Evolutionary conservation across 2,329 filamentous ascomycete genomes (phyloP), one percentile per base, ranked within the genome.

Genomic region (Botrytis paeoniae): DNA sequence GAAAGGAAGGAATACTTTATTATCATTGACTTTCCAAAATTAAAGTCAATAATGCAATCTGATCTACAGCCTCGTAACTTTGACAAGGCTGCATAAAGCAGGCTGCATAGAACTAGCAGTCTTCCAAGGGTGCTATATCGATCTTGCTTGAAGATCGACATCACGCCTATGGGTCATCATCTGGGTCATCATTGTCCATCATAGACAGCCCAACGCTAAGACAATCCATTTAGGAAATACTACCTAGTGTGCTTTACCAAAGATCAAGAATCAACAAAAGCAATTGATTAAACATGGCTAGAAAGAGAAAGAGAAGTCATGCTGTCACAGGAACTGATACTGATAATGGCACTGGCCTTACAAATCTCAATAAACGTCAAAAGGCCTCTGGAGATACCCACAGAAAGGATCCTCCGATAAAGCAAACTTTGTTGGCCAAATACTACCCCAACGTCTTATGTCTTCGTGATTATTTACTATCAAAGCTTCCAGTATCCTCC

Each of bases 401-500:
- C 20, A 74, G 57, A 12, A 75, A 75, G 64, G 76, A 76, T 51
- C 63, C 75, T 14, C 65, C 79, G 9, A 78, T 84, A 71, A 81
- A 83, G 73, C 90, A 93, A 79, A 88, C 89, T 71, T 86, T 96
- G 48, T 85, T 97, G 73, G 85, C 85, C 63, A 86, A 87, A 75
- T 92, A 91, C 82, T 97, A 94, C 82, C 82, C 86, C 12, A 82
- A 86, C 64, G 86, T 94, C 20, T 81, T 89, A 72, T 90, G 90
- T 0, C 84, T 97, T 73, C 89, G 93, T 78, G 85, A 91, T 73
- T 93, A 93, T 83, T 83, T 95, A 57, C 83, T 95, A 65, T 84
- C 84, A 32, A 88, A 85, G 74, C 86, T 97, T 18, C 91, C 93
- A 0, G 76, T 81, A n/a, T 85, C 88, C 18, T 95, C 93, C 8